Evolutionary conservation across 1,139 yeast genomes (phyloP).

Genomic region (Taiozyma sp.): DNA sequence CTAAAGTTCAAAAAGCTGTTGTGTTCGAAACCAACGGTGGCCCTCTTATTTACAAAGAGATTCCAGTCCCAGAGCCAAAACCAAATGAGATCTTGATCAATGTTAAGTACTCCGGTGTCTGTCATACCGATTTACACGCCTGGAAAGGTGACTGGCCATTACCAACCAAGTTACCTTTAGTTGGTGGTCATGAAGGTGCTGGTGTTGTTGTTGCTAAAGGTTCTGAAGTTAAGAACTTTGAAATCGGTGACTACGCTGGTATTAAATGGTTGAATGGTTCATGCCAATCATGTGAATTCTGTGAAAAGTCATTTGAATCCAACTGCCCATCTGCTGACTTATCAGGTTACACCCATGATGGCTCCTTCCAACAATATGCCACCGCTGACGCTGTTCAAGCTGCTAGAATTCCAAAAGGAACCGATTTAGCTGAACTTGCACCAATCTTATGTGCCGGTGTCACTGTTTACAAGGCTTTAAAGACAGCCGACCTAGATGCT

Average conservation of each 20-base stretch:
- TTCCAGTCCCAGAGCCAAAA: slow-evolving; percentile 58
- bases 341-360: slow-evolving; percentile 66
- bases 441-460: slow-evolving; percentile 70
- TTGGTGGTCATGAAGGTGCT: slow-evolving; percentile 72
- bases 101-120: slow-evolving; percentile 65
- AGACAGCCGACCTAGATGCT: slow-evolving; percentile 49
- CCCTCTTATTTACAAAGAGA: slow-evolving; percentile 47
- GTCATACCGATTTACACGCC: slow-evolving; percentile 68
- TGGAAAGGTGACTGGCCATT: slow-evolving; percentile 74
- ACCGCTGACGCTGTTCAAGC: slow-evolving; percentile 67
- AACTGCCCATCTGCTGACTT: slow-evolving; percentile 57
- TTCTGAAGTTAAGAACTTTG: slow-evolving; percentile 52
- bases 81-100: slow-evolving; percentile 56
- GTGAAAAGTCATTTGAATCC: slow-evolving; percentile 50
- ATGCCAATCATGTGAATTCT: slow-evolving; percentile 56
- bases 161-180: slow-evolving; percentile 54
- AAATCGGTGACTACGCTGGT: slow-evolving; percentile 61
- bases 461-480: slow-evolving; percentile 64
- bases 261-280: slow-evolving; percentile 65
- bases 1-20: slow-evolving; percentile 47
- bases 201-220: slow-evolving; percentile 61
- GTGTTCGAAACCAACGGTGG: slow-evolving; percentile 48
- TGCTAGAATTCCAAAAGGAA: slow-evolving; percentile 51
- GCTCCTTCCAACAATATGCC: slow-evolving; percentile 65
- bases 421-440: slow-evolving; percentile 54